These are phyloP conservation scores for Talaromyces ruber DNA, from an alignment of 495 filamentous ascomycete genomes.

Conservation along the genomic window DNA sequence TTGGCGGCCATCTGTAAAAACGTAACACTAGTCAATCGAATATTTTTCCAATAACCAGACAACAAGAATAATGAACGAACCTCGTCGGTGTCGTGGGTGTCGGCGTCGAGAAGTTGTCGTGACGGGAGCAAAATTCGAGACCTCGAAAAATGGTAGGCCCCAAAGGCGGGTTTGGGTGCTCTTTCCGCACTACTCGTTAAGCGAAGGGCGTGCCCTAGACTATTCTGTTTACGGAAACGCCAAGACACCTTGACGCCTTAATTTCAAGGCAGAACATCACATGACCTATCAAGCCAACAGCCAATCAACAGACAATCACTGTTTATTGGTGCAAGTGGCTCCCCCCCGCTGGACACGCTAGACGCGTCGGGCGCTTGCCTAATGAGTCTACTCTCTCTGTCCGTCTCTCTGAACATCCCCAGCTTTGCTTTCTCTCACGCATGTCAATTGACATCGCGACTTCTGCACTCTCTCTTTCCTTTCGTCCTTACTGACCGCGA, in stretches of 20 bases:
- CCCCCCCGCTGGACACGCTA: slow-evolving; percentile 6
- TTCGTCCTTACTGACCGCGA: neutral
- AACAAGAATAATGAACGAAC: neutral
- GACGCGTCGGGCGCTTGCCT: slow-evolving; percentile 6
- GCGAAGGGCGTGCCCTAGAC: slow-evolving; percentile 19
- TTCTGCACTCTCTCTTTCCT: neutral
- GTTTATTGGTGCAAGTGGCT: neutral
- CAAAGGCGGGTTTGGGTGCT: slow-evolving; percentile 19
- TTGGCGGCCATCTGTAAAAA: slow-evolving; percentile 85
- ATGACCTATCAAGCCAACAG: neutral
- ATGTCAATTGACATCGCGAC: neutral
- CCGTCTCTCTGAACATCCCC: neutral
- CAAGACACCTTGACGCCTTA: neutral
- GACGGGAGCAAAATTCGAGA: slow-evolving; percentile 33
- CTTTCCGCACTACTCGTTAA: slow-evolving; percentile 35
- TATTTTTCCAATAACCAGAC: neutral
- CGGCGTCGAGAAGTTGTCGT: slow-evolving; percentile 41
- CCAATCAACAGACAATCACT: neutral
- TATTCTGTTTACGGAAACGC: neutral
- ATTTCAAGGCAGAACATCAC: neutral
- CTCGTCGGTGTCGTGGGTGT: slow-evolving; percentile 18
- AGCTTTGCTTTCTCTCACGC: neutral
- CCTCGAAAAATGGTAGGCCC: slow-evolving; percentile 28
- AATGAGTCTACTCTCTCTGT: neutral
- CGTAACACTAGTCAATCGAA: neutral